Evolutionary conservation across 108 stramenopile species (phyloP), one percentile per base, ranked within the genome.

Genomic region (Nannochloropsis salina): DNA sequence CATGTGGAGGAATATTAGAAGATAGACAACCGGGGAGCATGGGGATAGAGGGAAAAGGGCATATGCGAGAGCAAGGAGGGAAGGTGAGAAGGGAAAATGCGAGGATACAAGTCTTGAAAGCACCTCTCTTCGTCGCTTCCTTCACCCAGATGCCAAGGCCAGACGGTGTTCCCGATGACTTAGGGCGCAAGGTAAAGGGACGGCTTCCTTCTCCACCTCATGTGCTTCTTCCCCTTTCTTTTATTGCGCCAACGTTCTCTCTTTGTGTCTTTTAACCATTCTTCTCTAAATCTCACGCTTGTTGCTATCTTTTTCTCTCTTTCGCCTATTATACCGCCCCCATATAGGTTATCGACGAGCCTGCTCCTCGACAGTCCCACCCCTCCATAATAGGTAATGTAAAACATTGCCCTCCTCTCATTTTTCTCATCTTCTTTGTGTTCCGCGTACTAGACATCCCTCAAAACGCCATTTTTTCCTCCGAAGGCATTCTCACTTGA

Each of bases 311-410:
- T 51, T 15, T 15, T 51, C 47, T 15, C 47, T 51, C 1, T 15
- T 51, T 51, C 47, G 12, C 31, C 31, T 0, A 31, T 31, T 31
- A n/a, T 15, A 10, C 47, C 47, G 12, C 15, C 47, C 47, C 15
- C 47, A 12, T 51, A 43, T 42, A 88, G 85, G 88, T 91, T 8
- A 82, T 96, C 12, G 94, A 95, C 86, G 95, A 96, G 90, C 94
- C 94, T 2, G 85, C 91, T 6, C 86, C 94, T 10, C 84, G 80
- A 5, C 94, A 95, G 89, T 92, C 92, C 84, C 94, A 96, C 81
- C 85, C 94, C 8, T 93, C 94, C 10, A 94, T 96, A 15, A 90
- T 94, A 43, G 47, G 47, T 51, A 51, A 10, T 10, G 47, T 15
- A 31, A 31, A 1, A 31, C 47, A 51, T 51, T 15, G 12, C 6